Base-by-base conservation (phyloP, 2,329 filamentous ascomycete species). In the Byssoonygena ceratinophila region DNA sequence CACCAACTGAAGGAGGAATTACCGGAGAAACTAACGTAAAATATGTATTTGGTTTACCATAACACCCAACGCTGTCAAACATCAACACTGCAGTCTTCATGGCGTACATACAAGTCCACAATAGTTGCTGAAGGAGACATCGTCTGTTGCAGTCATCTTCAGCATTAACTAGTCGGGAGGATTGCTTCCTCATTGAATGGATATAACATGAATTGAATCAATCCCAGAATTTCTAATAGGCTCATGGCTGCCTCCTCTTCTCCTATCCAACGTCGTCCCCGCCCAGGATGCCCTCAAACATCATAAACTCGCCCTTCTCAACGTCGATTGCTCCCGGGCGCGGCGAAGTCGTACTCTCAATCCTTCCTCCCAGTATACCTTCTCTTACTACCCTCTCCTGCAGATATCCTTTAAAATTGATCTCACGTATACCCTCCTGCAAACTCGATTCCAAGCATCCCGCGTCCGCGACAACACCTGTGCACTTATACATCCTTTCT, bases 321-420 rank as follows among this genome's bases (percentile, higher is more conserved):
- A 74, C 79, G 48, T 86, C 86, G 25, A 76, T 52, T 79, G 89
- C 27, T 50, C 80, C 90, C 20, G 92, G 92, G 53, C 77, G 87
- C 64, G 92, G 92, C 55, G 78, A 76, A 58, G 85, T 96, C 59
- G 76, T 88, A 50, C 81, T 88, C 53, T 80, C 80, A 18, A 72
- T 86, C 4, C 76, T 90, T 8, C 87, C 90, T 32, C 82, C 83
- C 29, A 77, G 79, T 23, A 79, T 79, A 45, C 87, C 87, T 12
- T 81, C 82, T 43, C 77, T 95, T 27, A 80, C 83, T 55, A 80
- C 77, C 29, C 79, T 95, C 59, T 83, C 83, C 32, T 97, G 94
- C 66, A 88, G 94, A 66, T 98, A 97, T 63, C 92, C 92, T 1
- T 77, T 98, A 44, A 98, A 98, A 68, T 79, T 98, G 53, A 87